Base-by-base conservation (phyloP, 2,329 filamentous ascomycete species). In the Trichoderma semiorbis region DNA sequence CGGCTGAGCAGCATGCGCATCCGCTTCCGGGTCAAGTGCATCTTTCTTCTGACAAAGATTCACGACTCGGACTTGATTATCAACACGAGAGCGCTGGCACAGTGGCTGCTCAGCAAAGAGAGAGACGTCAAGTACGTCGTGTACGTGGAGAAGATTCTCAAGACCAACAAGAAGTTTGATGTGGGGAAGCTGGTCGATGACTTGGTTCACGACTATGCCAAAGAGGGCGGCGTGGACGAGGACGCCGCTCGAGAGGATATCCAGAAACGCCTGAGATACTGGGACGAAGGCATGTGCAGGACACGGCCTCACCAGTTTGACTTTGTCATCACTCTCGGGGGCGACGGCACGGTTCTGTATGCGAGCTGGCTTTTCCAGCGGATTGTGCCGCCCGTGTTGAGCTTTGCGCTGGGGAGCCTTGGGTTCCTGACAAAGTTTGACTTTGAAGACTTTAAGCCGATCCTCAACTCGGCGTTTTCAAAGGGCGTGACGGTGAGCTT, bases 351-450 rank as follows among this genome's bases (percentile, higher is more conserved):
- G 0, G 95, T 99, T 7, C 85, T 99, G 12, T 98, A 97, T 79
- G 93, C 95, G 5, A 97, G 94, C 78, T 98, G 95, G 95, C 86
- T 99, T 1, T 99, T 99, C 80, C 96, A 99, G 83, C 90, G 93
- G 55, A 92, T 98, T 61, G 95, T 98, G 0, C 96, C 96, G 7
- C 96, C 96, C 0, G 94, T 98, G 1, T 85, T 99, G 73, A 95
- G 94, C 73, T 98, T 99, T 80, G 89, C 94, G 1, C 85, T 98
- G 11, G 96, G 96, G 10, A 97, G 95, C 28, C 85, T 99, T 6
- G 96, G 96, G 0, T 99, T 99, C 79, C 84, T 99, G 75, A 98
- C 96, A 30, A 98, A 98, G 79, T 98, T 98, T 79, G 95, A 98
- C 80, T 99, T 95, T 80, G 89, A 90, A 16, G 84, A 92, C 5